These are phyloP conservation scores for Septoria petroselini DNA, from an alignment of 2,329 filamentous ascomycete genomes.

Conservation along the genomic window DNA sequence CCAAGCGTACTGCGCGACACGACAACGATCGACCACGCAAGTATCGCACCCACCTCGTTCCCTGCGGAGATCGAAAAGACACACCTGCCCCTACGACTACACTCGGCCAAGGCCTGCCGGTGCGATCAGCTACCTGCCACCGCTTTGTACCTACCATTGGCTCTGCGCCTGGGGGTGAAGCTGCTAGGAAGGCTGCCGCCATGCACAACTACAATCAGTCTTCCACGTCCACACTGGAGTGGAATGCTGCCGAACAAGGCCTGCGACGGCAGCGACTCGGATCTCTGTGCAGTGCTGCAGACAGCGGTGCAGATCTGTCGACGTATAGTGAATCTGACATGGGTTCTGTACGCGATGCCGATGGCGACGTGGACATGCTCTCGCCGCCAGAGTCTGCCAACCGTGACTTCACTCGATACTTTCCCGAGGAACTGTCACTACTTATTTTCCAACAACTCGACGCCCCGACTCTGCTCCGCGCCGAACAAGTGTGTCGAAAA, in stretches of 20 bases:
- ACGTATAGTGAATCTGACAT: conserved; percentile 27
- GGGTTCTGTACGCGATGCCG: conserved; percentile 30
- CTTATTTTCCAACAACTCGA: conserved; percentile 61
- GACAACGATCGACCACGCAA: conserved; percentile 33
- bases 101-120: conserved; percentile 17
- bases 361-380: conserved; percentile 35
- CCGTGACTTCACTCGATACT: conserved; percentile 41
- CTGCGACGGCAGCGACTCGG: conserved; percentile 30
- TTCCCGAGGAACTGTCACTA: conserved; percentile 59
- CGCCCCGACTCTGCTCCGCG: conserved; percentile 53
- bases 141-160: conserved; percentile 18
- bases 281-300: conserved; percentile 37
- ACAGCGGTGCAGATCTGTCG: conserved; percentile 39
- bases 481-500: conserved; percentile 54
- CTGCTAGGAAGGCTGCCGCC: conserved; percentile 35
- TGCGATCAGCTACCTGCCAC: conserved; percentile 21
- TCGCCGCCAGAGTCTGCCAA: conserved; percentile 6
- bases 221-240: conserved; percentile 7
- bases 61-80: conserved; percentile 33
- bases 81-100: conserved; percentile 35
- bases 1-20: conserved; percentile 32
- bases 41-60: conserved; percentile 24
- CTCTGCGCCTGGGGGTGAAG: conserved; percentile 32
- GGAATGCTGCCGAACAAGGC: conserved; percentile 17
- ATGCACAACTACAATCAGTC: conserved; percentile 22